Base-by-base conservation (phyloP, 2,329 filamentous ascomycete species). In the Zymoseptoria passerinii region DNA sequence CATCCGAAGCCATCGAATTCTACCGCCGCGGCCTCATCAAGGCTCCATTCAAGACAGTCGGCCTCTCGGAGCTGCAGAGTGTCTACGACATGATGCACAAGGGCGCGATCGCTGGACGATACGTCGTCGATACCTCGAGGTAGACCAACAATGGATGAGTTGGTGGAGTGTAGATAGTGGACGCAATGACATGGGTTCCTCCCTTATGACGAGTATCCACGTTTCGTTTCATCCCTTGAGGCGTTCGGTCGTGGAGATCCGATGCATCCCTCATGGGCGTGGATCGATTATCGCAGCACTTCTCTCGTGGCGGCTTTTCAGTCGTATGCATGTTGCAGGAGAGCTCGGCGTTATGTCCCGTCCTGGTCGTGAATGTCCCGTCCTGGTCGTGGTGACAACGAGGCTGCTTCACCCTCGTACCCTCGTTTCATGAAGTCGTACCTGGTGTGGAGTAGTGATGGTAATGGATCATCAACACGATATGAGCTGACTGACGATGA, bases 1-100 rank as follows among this genome's bases (percentile, higher is more conserved):
- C 86, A 0, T 83, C 86, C 55, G 92, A 97, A 79, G 92, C 92
- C 2, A 80, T 97, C 62, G 92, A 96, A 66, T 96, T 96, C 79
- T 96, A 84, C 80, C 78, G 82, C 58, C 82, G 88, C 20, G 92
- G 92, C 16, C 77, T 95, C 63, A 92, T 97, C 81, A 87, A 90
- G 71, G 85, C 86, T 4, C 92, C 92, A 7, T 94, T 82, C 83
- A 95, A 96, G 86, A 83, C 83, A 7, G 85, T 90, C 55, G 90
- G 90, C 13, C 79, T 96, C 60, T 87, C 85, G 69, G 81, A 96
- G 75, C 80, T 97, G 63, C 83, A 87, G 64, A 81, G 83, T 57
- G 87, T 96, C n/a, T 96, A 87, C 73, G 81, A 91, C 53, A 73
- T 91, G 69, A 82, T 81, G 79, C 70, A 82, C 62, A 77, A 83